A percentile compares a stretch with the other conserved stretches of the same genome.
Conservation (phyloP, 2,329 filamentous ascomycete species). For the Fusarium robinianum region DNA sequence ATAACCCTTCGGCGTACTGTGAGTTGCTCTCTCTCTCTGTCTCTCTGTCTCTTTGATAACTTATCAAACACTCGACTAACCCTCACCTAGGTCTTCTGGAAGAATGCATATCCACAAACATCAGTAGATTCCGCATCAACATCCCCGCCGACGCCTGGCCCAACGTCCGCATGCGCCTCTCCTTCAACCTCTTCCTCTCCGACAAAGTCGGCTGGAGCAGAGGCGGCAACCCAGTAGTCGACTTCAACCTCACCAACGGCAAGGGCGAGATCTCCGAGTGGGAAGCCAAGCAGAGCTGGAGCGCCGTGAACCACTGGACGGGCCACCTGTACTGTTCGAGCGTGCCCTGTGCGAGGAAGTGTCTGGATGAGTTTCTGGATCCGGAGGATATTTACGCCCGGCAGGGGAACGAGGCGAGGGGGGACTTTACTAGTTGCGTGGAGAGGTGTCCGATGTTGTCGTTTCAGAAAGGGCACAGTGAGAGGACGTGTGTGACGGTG, state of each 20-base stretch:
- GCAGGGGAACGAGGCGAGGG: not conserved
- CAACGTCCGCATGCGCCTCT: conserved; percentile 2
- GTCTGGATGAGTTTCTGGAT: conserved; percentile 6
- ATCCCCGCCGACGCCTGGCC: conserved; percentile 7
- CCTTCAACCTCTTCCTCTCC: conserved; percentile 2
- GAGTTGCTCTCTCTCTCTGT: too few relatives aligned
- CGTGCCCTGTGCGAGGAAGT: conserved; percentile 7
- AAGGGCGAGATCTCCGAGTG: conserved; percentile 2
- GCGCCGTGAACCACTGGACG: conserved; percentile 6
- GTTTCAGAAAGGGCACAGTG: not conserved
- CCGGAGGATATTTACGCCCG: not conserved
- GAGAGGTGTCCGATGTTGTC: conserved; percentile 1
- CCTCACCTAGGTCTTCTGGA: conserved; percentile 6
- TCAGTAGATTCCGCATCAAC: conserved; percentile 10
- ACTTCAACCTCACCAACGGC: conserved; percentile 12
- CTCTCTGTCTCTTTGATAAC: not conserved
- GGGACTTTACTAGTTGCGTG: conserved; percentile 1
- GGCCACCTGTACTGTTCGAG: conserved; percentile 2
- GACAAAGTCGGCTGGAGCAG: conserved; percentile 1
- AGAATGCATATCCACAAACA: conserved; percentile 8
- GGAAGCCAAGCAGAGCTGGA: conserved; percentile 5
- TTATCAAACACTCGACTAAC: not conserved
- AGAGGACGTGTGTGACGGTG: not conserved
- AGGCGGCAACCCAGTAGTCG: conserved; percentile 10
- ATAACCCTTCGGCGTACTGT: conserved; percentile 1